Conservation (phyloP, 176 grass and related monocot species). For the Alopecurus myosuroides region DNA sequence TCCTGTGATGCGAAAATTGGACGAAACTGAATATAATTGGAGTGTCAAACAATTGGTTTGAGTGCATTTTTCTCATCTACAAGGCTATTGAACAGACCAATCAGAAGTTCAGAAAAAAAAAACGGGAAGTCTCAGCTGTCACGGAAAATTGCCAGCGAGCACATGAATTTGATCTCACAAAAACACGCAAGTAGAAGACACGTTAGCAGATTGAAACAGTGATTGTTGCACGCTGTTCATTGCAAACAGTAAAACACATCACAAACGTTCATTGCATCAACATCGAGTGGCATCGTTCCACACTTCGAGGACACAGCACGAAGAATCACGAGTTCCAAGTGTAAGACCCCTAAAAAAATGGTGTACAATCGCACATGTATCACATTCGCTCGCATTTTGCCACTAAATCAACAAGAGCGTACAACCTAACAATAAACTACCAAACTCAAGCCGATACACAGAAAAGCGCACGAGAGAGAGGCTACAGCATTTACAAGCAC, state of each 20-base stretch:
- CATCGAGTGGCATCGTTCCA: not conserved
- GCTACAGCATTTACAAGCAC: conserved; percentile 1
- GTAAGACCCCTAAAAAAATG: conserved; percentile 1
- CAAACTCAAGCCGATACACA: conserved; percentile 29
- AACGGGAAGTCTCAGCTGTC: too few relatives aligned
- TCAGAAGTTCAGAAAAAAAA: too few relatives aligned
- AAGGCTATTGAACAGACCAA: too few relatives aligned
- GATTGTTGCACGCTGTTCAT: too few relatives aligned
- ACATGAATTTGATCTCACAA: not conserved
- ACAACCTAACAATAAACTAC: conserved; percentile 24
- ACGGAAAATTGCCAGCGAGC: not conserved
- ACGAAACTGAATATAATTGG: not conserved
- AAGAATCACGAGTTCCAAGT: not conserved
- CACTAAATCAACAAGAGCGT: not conserved
- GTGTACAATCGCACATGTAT: not conserved
- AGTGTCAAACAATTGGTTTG: not conserved
- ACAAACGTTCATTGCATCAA: not conserved
- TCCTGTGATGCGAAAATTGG: not conserved
- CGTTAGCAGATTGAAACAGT: too few relatives aligned
- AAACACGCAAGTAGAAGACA: too few relatives aligned
- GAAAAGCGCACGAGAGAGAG: conserved; percentile 7
- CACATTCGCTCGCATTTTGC: not conserved
- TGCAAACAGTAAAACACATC: not conserved
- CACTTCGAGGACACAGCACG: not conserved
- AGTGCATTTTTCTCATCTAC: too few relatives aligned